Evolutionary conservation across 192 early-diverging fungal species (phyloP), one percentile per base, ranked within the genome.

Genomic region (Rhizophagus prolifer): DNA sequence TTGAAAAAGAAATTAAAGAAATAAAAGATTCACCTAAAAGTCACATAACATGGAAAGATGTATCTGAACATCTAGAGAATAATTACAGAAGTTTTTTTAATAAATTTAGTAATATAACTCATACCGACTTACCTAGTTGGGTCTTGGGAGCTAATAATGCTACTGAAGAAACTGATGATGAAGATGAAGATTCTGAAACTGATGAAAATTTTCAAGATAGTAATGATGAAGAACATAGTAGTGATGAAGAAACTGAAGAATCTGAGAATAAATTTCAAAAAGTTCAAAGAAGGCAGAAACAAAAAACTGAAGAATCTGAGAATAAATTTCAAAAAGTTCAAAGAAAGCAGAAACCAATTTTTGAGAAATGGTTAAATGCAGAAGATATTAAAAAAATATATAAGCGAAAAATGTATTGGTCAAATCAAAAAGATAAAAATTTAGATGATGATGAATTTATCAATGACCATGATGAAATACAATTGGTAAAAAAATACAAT

Each of bases 351-450:
- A 8, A 16, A 67, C 34, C 63, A 12, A 54, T 63, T 13, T 79
- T 78, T 30, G 62, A 66, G 4, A 67, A 44, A 46, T 83, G 82
- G 82, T 60, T 60, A 3, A 21, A 38, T 10, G 74, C 70, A 0
- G 7, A 16, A 2, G 47, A 50, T 50, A 50, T 50, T 14, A 19
- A 5, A 16, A 50, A 16, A 19, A 50, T 50, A 8, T 0, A 50
- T 0, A 1, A 13, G 3, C 6, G 47, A 50, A 50, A 50, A 1
- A 50, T 19, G 2, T 16, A 16, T 19, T 50, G 13, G 47, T 50
- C 16, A 50, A 19, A 50, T 50, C 1, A 3, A 19, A 16, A 16
- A 50, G 3, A 34, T 34, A 50, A 5, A 19, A 3, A 50, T 19
- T 19, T 2, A 50, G 47, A 50, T 50, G 46, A 47, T 47, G 47